Conservation (phyloP, 129 eudicot species). For the Ambrosia artemisiifolia region DNA sequence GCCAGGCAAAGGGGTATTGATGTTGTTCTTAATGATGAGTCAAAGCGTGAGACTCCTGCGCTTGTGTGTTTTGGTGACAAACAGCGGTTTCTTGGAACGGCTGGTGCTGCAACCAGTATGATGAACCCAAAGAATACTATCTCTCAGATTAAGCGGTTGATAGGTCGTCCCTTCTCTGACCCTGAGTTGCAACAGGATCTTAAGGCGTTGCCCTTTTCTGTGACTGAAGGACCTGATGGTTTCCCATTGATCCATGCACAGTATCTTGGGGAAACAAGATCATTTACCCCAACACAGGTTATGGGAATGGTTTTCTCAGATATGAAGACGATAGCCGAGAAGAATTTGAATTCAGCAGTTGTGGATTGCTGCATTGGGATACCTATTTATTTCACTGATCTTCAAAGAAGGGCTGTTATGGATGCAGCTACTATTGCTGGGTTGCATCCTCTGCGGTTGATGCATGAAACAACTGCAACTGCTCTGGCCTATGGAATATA, state of each 20-base stretch:
- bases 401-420: conserved; percentile 82
- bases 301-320: conserved; percentile 83
- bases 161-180: conserved; percentile 76
- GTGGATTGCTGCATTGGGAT: conserved; percentile 94
- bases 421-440: conserved; percentile 94
- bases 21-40: conserved; percentile 88
- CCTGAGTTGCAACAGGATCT: conserved; percentile 87
- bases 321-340: conserved; percentile 78
- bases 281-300: conserved; percentile 80
- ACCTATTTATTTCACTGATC: conserved; percentile 84
- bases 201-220: conserved; percentile 66
- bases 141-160: conserved; percentile 75
- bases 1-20: conserved; percentile 94
- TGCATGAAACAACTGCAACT: conserved; percentile 94
- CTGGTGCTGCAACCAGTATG: conserved; percentile 91
- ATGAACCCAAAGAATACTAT: conserved; percentile 92
- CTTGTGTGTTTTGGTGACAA: conserved; percentile 92
- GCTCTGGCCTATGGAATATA: conserved; percentile 94
- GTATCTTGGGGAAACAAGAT: conserved; percentile 67
- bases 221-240: conserved; percentile 84
- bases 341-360: conserved; percentile 78
- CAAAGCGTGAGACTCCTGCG: conserved; percentile 93
- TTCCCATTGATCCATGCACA: conserved; percentile 70
- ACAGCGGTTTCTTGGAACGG: conserved; percentile 91
- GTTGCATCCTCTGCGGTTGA: conserved; percentile 71